These are phyloP conservation scores for Litchi chinensis DNA, from an alignment of 345 rosid species.

Conservation along the genomic window DNA sequence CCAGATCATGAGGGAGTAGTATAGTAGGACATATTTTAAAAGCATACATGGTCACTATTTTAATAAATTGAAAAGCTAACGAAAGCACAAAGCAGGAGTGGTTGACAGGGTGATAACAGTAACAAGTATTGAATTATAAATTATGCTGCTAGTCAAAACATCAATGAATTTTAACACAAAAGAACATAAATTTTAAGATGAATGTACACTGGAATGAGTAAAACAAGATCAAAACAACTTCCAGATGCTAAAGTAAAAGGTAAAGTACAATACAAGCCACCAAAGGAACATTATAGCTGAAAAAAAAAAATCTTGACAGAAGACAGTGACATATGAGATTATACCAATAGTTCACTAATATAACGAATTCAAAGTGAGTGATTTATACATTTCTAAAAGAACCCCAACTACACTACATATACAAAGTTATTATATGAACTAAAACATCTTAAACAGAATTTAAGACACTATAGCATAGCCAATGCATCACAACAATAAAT, in stretches of 20 bases:
- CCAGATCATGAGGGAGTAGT: neutral
- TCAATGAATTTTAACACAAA: neutral
- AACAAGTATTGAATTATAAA: neutral
- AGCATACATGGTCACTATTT: neutral
- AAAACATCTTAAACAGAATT: neutral
- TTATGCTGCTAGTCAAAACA: neutral
- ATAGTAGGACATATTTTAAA: neutral
- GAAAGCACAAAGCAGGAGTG: neutral
- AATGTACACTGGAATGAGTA: neutral
- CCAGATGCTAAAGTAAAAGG: neutral
- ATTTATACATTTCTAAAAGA: neutral
- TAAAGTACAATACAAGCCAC: neutral
- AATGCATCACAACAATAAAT: neutral
- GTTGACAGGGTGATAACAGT: neutral
- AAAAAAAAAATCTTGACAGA: neutral
- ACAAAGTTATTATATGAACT: neutral
- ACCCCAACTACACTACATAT: neutral
- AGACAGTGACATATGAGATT: neutral
- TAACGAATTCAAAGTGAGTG: neutral
- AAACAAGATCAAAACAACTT: too few species aligned
- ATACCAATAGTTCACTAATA: neutral
- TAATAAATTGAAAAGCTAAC: neutral
- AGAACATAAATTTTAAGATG: neutral
- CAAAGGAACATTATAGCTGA: neutral
- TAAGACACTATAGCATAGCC: neutral